Conservation (phyloP, 2,329 filamentous ascomycete genomes). For the Scytalidium sp. region DNA sequence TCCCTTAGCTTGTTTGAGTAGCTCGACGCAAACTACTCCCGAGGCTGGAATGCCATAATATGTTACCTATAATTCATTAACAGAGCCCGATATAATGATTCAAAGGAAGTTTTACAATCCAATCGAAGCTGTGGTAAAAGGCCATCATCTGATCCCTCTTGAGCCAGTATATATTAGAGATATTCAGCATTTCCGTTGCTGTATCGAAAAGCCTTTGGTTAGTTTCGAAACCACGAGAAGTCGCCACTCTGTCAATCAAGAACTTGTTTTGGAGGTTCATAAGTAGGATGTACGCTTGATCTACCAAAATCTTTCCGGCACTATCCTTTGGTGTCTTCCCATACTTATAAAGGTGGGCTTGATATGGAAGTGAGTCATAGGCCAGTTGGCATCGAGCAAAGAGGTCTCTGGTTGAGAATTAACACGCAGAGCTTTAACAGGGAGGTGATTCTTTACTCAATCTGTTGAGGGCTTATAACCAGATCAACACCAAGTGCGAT, state of each 20-base stretch:
- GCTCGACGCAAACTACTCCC: slow-evolving; percentile 25
- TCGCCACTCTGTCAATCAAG: slow-evolving; percentile 22
- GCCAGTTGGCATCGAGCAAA: slow-evolving; percentile 14
- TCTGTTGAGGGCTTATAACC: slow-evolving; percentile 12
- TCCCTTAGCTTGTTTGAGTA: slow-evolving; percentile 16
- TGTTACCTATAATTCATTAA: slow-evolving; percentile 9
- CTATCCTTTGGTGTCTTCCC: slow-evolving; percentile 14
- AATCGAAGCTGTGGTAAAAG: slow-evolving; percentile 21
- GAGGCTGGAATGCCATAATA: slow-evolving; percentile 24
- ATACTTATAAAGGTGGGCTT: slow-evolving; percentile 18
- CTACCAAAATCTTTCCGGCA: slow-evolving; percentile 13
- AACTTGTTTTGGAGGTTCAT: slow-evolving; percentile 24
- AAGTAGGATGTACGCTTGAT: slow-evolving; percentile 17
- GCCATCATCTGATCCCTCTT: slow-evolving; percentile 20
- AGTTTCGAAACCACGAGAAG: slow-evolving; percentile 17
- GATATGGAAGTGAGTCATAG: slow-evolving; percentile 15
- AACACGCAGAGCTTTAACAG: slow-evolving; percentile 1
- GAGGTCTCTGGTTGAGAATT: slow-evolving; percentile 13
- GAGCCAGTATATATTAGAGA: slow-evolving; percentile 23
- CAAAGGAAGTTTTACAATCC: slow-evolving; percentile 16
- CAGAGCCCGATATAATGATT: background rate
- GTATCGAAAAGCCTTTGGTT: slow-evolving; percentile 21
- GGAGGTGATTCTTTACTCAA: slow-evolving; percentile 13
- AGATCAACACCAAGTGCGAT: slow-evolving; percentile 23
- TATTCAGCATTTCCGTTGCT: slow-evolving; percentile 24